Evolutionary conservation across 768 basidiomycete genomes (phyloP), one percentile per base, ranked within the genome.

Genomic region (Boletus rubroflammeus): DNA sequence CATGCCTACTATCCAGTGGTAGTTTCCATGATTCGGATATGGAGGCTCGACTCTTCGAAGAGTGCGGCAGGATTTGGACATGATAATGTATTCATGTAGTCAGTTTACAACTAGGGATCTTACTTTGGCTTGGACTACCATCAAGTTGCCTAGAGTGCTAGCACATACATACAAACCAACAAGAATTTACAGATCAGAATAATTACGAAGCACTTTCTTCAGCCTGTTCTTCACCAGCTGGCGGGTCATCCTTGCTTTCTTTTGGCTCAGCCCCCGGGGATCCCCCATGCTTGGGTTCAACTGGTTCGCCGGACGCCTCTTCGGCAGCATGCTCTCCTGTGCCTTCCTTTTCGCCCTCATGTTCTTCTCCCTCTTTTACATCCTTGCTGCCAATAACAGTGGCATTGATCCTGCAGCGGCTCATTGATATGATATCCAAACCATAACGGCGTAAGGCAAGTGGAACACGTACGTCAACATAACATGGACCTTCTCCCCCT

Each of bases 311-410:
- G 3, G 58, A 54, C 21, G 54, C 61, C 52, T 69, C 71, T n/a
- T 66, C 68, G 40, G 62, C 68, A n/a, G 61, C 55, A 42, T 64
- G 32, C 51, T 67, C 49, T 56, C 56, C 58, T 21, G 49, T 19
- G 5, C 45, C 54, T 17, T 68, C 67, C n/a, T 70, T 67, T 40
- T 70, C 73, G 15, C 56, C 68, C 21, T 71, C 67, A 6, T 61
- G 71, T 42, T 73, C 76, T 28, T 67, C 72, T 2, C 58, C 73
- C 21, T 73, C 74, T 55, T 72, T 75, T 3, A 76, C 75, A 42
- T 75, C 74, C 69, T 88, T 88, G 68, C 86, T 88, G 1, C 85
- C 86, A 39, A 85, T 65, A 29, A 90, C 88, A 32, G 84, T 85
- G 28, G 88, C 89, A 66, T 90, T 91, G 61, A 91, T 79, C 14